Evolutionary conservation across 257 asterid genomes (phyloP), one percentile per base, ranked within the genome.

Genomic region (Capsicum chinense): DNA sequence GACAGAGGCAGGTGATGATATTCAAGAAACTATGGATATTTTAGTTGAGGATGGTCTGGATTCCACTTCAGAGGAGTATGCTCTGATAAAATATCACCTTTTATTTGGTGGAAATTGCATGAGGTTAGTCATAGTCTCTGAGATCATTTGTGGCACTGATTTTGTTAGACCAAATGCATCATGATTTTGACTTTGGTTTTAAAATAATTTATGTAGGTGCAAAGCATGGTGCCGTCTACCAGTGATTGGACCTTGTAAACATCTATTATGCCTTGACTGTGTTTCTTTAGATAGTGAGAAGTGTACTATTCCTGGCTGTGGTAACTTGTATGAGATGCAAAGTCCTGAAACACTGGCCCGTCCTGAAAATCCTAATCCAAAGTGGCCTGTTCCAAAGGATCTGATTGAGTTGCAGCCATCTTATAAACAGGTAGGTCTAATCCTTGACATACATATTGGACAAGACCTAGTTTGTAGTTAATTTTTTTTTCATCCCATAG

Each of bases 351-450:
- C 84, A 80, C 91, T 91, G 87, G 89, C 98, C 60, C 98, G 99
- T 88, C 98, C 97, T 19, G 99, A 97, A 90, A 97, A 97, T 90
- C 99, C 98, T 12, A 92, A 93, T 84, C 99, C 99, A 26, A 95
- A 95, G 91, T 97, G 99, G 99, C 98, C 99, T 80, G 99, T 97
- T 83, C 99, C 99, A 16, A 93, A 96, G 87, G 99, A 96, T 92
- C 98, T 96, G 82, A 96, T 97, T 87, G 99, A 97, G 94, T 90
- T 97, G 86, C 98, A 97, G 84, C 99, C 99, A 48, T 93, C 99
- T 83, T 97, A 97, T 87, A 93, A 93, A 80, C 99, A 97, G 96
- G 99, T 92, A 73, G 52, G 66, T 71, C 78, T 68, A 69, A 56
- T 54, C 14, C 74, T 37, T 56, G 80, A 13, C 69, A 35, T 68